Evolutionary conservation across 768 basidiomycete species (phyloP).

Genomic region (Agrocybe praecox): DNA sequence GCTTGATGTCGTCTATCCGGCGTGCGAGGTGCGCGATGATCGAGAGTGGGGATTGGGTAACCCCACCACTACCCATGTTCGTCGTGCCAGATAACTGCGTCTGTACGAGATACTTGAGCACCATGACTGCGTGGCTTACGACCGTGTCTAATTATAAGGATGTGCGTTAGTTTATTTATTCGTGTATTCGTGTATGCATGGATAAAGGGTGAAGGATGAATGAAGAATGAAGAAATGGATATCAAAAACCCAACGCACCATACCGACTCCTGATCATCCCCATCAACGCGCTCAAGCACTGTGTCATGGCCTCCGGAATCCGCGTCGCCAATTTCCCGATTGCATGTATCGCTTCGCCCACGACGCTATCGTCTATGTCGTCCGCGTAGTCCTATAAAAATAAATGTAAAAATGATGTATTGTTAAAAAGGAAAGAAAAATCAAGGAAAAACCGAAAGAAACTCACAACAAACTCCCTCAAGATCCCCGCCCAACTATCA

Average conservation of each 20-base stretch:
- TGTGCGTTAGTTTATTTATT: not conserved
- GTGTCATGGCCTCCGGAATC: slow-evolving; percentile 68
- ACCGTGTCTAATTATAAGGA: slow-evolving; percentile 56
- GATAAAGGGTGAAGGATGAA: no score
- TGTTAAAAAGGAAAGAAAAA: not conserved
- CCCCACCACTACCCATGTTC: slow-evolving; percentile 19
- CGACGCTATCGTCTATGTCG: slow-evolving; percentile 73
- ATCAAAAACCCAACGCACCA: slow-evolving; percentile 52
- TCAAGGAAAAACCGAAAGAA: no score
- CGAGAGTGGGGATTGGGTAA: slow-evolving; percentile 48
- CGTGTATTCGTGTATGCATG: no score
- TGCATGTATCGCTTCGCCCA: slow-evolving; percentile 72
- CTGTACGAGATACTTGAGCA: slow-evolving; percentile 85
- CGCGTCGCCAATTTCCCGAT: slow-evolving; percentile 75
- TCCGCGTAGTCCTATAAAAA: slow-evolving; percentile 74
- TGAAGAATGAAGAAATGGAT: no score
- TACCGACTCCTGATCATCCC: slow-evolving; percentile 76
- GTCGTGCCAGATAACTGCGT: slow-evolving; percentile 47
- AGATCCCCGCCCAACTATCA: slow-evolving; percentile 69
- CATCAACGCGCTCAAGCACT: slow-evolving; percentile 78
- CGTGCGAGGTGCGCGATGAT: slow-evolving; percentile 83
- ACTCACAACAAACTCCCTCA: slow-evolving; percentile 87
- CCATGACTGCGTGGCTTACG: slow-evolving; percentile 80
- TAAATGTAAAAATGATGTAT: not conserved
- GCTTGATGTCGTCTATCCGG: slow-evolving; percentile 77